Evolutionary conservation across 441 rosid species (phyloP).

Genomic region (Iberis amara): DNA sequence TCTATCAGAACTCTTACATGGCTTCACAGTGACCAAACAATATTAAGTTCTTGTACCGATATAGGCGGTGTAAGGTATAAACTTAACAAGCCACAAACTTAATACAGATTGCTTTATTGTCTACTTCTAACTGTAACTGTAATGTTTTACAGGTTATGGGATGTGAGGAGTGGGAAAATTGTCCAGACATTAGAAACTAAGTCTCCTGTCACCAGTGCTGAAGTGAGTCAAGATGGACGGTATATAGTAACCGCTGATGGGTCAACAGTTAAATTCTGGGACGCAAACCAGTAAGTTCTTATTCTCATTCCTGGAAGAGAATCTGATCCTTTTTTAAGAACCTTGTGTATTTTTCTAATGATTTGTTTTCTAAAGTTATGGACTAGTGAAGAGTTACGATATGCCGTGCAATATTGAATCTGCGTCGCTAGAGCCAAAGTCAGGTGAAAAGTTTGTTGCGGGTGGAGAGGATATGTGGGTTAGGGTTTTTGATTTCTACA

Average conservation of each 20-base stretch:
- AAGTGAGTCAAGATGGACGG: constrained; percentile 97
- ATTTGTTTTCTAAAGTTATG: constrained; percentile 36
- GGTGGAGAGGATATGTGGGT: constrained; percentile 62
- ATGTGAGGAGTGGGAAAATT: constrained; percentile 75
- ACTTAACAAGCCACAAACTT: background rate
- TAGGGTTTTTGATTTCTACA: constrained; percentile 64
- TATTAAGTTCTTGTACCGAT: constrained; percentile 81
- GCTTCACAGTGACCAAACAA: constrained; percentile 94
- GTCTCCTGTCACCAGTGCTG: constrained; percentile 86
- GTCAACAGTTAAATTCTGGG: constrained; percentile 85
- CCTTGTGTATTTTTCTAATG: background rate
- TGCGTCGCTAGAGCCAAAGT: constrained; percentile 87
- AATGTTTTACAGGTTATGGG: constrained; percentile 64
- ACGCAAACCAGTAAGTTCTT: constrained; percentile 82
- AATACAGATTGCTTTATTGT: background rate
- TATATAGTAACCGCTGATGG: constrained; percentile 87
- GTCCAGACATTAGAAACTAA: constrained; percentile 83
- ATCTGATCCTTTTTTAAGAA: background rate
- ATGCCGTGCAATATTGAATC: constrained; percentile 80
- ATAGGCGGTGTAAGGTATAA: constrained; percentile 84
- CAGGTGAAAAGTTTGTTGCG: constrained; percentile 80
- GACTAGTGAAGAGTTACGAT: constrained; percentile 64
- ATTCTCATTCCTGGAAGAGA: background rate
- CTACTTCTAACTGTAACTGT: background rate
- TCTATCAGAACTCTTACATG: constrained; percentile 88